These are phyloP conservation scores for Hirschioporus abietinus DNA, from an alignment of 768 basidiomycete species.

Conservation along the genomic window DNA sequence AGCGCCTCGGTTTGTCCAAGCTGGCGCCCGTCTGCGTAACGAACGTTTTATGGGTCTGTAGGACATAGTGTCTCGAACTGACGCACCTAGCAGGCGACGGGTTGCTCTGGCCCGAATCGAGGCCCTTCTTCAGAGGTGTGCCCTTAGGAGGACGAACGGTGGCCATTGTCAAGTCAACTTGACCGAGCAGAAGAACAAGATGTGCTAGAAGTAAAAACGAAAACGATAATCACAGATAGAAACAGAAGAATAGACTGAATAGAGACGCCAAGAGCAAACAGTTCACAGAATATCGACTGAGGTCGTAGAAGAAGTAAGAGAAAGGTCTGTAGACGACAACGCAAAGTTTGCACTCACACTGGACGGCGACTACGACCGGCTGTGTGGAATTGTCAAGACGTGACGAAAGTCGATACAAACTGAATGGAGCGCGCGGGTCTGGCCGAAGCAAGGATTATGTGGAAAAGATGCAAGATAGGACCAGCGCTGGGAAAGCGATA, in stretches of 20 bases:
- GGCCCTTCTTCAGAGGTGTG: background rate
- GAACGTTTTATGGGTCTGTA: background rate
- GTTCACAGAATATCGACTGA: background rate
- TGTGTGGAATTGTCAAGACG: background rate
- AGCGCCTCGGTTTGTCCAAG: background rate
- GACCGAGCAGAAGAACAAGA: background rate
- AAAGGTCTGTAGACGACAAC: background rate
- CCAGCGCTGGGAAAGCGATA: background rate
- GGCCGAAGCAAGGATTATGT: background rate
- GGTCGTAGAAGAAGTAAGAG: background rate
- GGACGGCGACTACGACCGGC: background rate
- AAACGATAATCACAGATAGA: background rate
- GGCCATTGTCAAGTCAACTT: background rate
- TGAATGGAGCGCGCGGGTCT: background rate
- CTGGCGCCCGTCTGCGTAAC: slow-evolving; percentile 1
- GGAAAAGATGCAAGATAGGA: background rate
- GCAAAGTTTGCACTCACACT: background rate
- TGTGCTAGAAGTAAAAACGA: background rate
- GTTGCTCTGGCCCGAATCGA: background rate
- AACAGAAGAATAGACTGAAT: background rate
- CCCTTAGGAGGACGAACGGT: background rate
- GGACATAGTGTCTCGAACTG: background rate
- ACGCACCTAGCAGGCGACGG: background rate
- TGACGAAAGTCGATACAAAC: background rate
- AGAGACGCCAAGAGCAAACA: background rate